Percentiles rank a stretch among this genome's conserved stretches.
These are phyloP conservation scores for Niebla homalea DNA, from an alignment of 495 filamentous ascomycete species.

Conservation along the genomic window DNA sequence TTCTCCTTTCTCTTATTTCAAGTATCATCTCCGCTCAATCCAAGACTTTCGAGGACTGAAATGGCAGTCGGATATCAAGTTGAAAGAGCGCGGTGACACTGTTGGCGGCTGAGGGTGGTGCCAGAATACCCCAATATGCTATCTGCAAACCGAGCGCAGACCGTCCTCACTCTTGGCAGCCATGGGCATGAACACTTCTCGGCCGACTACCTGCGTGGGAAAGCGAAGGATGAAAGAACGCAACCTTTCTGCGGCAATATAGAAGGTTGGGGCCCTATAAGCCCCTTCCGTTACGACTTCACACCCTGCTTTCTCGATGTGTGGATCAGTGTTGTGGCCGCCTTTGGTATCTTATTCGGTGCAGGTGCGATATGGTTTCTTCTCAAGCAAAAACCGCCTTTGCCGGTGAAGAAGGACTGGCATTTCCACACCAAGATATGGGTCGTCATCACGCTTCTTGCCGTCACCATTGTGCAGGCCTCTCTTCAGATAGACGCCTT, in stretches of 20 bases:
- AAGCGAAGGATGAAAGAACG: background rate
- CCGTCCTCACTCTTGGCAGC: background rate
- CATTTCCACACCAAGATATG: conserved; percentile 91
- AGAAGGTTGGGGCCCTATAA: conserved; percentile 93
- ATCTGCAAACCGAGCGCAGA: too few species aligned
- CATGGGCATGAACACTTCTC: background rate
- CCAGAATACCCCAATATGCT: too few species aligned
- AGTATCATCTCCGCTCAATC: too few species aligned
- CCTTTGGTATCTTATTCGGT: conserved; percentile 64
- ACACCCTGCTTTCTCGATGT: conserved; percentile 94
- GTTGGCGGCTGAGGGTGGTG: too few species aligned
- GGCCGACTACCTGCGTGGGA: conserved; percentile 15
- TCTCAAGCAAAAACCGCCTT: conserved; percentile 47
- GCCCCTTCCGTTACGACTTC: conserved; percentile 71
- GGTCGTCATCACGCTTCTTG: conserved; percentile 54
- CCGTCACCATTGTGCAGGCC: conserved; percentile 57
- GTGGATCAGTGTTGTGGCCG: conserved; percentile 61
- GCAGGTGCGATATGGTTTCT: conserved; percentile 63
- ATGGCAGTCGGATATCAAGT: too few species aligned
- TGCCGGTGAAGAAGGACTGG: conserved; percentile 70
- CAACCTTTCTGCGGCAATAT: conserved; percentile 73
- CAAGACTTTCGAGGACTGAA: too few species aligned
- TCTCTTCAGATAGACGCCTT: conserved; percentile 64
- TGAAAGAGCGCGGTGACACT: too few species aligned
- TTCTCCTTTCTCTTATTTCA: too few species aligned